Evolutionary conservation across 805 yeast species (phyloP), one percentile per base, ranked within the genome.

Genomic region (Trichomonascus vanleenenianus): DNA sequence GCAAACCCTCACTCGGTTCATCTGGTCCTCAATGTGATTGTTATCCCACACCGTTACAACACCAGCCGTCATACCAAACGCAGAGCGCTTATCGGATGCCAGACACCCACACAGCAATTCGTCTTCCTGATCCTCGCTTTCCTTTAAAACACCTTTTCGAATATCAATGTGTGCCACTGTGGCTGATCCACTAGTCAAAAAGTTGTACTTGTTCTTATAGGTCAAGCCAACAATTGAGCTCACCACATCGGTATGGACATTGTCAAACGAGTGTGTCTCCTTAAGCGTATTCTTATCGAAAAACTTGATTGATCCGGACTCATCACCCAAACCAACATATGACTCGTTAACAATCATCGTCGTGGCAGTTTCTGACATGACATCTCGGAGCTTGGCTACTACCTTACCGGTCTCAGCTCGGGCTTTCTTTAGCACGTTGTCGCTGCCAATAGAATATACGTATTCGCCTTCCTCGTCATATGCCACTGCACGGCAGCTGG

Each of bases 11-110:
- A 91, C 75, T 47, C 97, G 69, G 10, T 84, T 75, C 40, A 87
- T 70, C 65, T 91, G 97, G 62, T 91, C 97, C 16, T 49, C 51
- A 45, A 67, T 54, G 30, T 60, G 58, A 50, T 79, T 73, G 37
- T 75, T 75, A 58, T 85, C 86, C 98, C 98, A 91, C 11, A 84
- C 69, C 0, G 97, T 87, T 5, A 87, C 72, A 11, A 86, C 76
- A 2, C 97, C 97, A 58, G 83, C 93, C 12, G 95, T 87, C 83
- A 87, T 88, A 39, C 96, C 91, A 54, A 89, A 88, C 3, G 83
- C 75, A 2, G 81, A 74, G 0, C 78, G 73, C 15, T 78, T 80
- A 44, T 81, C 85, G 40, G 73, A 74, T 11, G 78, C 73, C 1
- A 81, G 78, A 33, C 85, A 68, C 56, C 86, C 82, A 46, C 88